Percentiles rank a stretch among this genome's conserved stretches.
Conservation (phyloP, 2,329 filamentous ascomycete species). For the Microdochium bolleyi region DNA sequence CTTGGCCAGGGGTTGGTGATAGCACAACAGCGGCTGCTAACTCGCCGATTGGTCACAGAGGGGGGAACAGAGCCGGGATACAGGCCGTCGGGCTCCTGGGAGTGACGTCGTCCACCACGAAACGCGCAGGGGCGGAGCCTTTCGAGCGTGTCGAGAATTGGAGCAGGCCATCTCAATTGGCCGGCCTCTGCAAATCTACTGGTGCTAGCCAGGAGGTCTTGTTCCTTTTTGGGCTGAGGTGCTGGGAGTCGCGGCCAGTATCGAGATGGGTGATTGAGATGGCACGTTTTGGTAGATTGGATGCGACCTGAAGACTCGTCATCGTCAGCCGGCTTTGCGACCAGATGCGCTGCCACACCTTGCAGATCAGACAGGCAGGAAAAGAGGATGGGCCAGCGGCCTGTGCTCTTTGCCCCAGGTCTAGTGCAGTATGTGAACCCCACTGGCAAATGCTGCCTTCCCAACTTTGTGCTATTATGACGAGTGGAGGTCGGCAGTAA, state of each 20-base stretch:
- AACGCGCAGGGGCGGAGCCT: background rate
- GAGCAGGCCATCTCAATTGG: background rate
- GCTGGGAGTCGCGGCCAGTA: too few relatives aligned
- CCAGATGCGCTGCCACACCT: background rate
- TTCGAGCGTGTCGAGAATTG: constrained; percentile 1
- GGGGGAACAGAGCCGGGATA: background rate
- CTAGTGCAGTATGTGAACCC: too few relatives aligned
- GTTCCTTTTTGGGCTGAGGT: background rate
- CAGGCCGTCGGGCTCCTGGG: background rate
- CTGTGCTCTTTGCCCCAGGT: background rate
- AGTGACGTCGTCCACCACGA: background rate
- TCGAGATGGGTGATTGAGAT: background rate
- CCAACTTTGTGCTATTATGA: too few relatives aligned
- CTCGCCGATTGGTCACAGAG: background rate
- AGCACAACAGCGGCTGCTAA: background rate
- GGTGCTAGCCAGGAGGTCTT: too few relatives aligned
- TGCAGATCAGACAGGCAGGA: background rate
- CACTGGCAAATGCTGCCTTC: too few relatives aligned
- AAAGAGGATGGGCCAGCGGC: background rate
- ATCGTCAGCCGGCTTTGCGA: background rate
- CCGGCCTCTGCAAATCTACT: too few relatives aligned
- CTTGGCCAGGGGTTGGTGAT: background rate
- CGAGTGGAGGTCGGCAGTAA: too few relatives aligned
- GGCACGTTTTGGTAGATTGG: background rate
- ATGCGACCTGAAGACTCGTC: background rate